A percentile compares a stretch with the other conserved stretches of the same genome.
These are phyloP conservation scores for Fusarium pseudocircinatum DNA, from an alignment of 2,329 filamentous ascomycete species.

Conservation along the genomic window DNA sequence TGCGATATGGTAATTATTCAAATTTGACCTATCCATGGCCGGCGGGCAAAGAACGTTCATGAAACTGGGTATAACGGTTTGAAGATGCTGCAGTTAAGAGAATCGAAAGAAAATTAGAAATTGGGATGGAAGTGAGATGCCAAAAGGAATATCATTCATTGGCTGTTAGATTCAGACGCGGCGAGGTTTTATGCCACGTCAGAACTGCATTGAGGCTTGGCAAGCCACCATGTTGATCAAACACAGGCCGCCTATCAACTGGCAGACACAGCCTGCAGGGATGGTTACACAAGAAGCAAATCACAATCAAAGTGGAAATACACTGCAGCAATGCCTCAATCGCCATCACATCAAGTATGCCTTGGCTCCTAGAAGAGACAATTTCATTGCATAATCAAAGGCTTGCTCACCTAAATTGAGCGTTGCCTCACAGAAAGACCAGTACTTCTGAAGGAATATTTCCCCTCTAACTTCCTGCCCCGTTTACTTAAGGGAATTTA, in stretches of 20 bases:
- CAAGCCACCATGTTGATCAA: background rate
- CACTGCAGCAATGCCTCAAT: fast-evolving
- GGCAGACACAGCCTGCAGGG: background rate
- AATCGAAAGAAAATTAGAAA: no score
- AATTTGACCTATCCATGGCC: background rate
- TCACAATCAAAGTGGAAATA: background rate
- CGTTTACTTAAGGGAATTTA: no score
- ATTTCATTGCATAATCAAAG: no score
- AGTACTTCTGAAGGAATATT: no score
- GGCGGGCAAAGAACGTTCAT: no score
- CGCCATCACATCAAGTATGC: no score
- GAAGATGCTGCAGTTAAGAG: no score
- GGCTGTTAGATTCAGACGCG: no score
- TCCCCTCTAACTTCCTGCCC: no score
- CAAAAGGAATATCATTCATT: no score
- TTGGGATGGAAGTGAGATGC: fast-evolving
- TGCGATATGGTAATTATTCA: background rate
- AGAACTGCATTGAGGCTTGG: background rate
- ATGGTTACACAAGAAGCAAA: fast-evolving
- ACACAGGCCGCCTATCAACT: background rate
- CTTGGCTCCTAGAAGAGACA: background rate
- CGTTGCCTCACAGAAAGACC: background rate
- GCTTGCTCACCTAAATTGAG: background rate
- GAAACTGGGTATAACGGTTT: no score
- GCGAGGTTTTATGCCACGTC: background rate